Conservation (phyloP, 2,329 filamentous ascomycete genomes). For the Fusarium miscanthi region DNA sequence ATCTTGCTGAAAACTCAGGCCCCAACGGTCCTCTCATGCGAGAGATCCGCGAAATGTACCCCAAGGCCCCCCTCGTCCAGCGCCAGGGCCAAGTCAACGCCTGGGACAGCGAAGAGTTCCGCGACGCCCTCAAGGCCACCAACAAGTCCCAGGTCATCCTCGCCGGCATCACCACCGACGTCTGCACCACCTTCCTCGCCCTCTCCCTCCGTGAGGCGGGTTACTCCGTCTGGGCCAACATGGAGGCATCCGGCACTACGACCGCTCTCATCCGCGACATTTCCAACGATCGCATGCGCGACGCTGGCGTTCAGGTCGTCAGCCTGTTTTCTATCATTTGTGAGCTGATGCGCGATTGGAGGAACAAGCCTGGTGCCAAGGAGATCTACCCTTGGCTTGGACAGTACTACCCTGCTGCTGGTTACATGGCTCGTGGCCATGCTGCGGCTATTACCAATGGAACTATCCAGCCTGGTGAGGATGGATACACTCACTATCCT, state of each 20-base stretch:
- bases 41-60: slow-evolving; percentile 76
- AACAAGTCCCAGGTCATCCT: slow-evolving; percentile 77
- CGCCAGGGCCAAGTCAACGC: slow-evolving; percentile 80
- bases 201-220: slow-evolving; percentile 77
- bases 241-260: slow-evolving; percentile 76
- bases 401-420: slow-evolving; percentile 73
- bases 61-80: slow-evolving; percentile 71
- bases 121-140: slow-evolving; percentile 71
- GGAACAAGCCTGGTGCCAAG: slow-evolving; percentile 61
- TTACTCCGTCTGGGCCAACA: slow-evolving; percentile 79
- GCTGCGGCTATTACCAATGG: slow-evolving; percentile 70
- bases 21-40: slow-evolving; percentile 78
- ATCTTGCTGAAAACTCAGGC: slow-evolving; percentile 51
- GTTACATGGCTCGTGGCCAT: slow-evolving; percentile 70
- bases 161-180: slow-evolving; percentile 78
- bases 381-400: slow-evolving; percentile 74
- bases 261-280: slow-evolving; percentile 69
- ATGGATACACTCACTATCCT: neutral
- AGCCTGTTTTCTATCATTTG: slow-evolving; percentile 71
- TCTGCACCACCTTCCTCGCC: slow-evolving; percentile 79
- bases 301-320: slow-evolving; percentile 73
- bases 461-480: slow-evolving; percentile 67
- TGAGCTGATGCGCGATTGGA: slow-evolving; percentile 79
- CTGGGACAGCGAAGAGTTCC: slow-evolving; percentile 80
- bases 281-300: slow-evolving; percentile 74